Conservation (phyloP, 345 rosid species). For the Noccaea bulbosa region DNA sequence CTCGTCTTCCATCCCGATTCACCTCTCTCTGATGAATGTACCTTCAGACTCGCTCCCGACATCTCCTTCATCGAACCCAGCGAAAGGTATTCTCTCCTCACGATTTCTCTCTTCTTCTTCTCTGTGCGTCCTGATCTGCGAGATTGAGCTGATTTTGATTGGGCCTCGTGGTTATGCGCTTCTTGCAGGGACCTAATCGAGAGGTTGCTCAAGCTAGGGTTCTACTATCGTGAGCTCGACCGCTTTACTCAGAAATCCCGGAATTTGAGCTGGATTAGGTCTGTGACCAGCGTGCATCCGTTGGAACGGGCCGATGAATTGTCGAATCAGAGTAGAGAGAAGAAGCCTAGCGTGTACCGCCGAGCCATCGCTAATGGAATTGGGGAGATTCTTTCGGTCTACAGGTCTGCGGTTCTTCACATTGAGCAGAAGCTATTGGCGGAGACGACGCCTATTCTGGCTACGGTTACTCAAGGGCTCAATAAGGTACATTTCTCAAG, state of each 20-base stretch:
- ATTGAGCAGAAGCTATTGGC: slow-evolving; percentile 87
- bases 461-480: slow-evolving; percentile 85
- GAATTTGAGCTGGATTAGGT: slow-evolving; percentile 85
- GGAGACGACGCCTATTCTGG: slow-evolving; percentile 76
- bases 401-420: slow-evolving; percentile 87
- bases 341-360: slow-evolving; percentile 69
- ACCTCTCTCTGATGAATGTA: slow-evolving; percentile 63
- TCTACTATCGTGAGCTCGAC: slow-evolving; percentile 91
- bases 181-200: slow-evolving; percentile 77
- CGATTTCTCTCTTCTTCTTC: slow-evolving; percentile 4
- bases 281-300: slow-evolving; percentile 52
- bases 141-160: slow-evolving; percentile 19
- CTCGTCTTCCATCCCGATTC: slow-evolving; percentile 59
- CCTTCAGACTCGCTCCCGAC: slow-evolving; percentile 90
- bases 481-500: slow-evolving; percentile 62
- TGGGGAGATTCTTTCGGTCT: slow-evolving; percentile 81
- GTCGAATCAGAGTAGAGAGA: slow-evolving; percentile 46
- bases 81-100: slow-evolving; percentile 58
- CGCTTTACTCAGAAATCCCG: slow-evolving; percentile 74
- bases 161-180: not conserved
- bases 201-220: slow-evolving; percentile 81
- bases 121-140: not conserved
- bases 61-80: slow-evolving; percentile 85
- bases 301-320: slow-evolving; percentile 56
- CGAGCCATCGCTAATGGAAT: slow-evolving; percentile 96